Base-by-base conservation (phyloP, 1,139 yeast species). In the Zygosaccharomyces sapae region DNA sequence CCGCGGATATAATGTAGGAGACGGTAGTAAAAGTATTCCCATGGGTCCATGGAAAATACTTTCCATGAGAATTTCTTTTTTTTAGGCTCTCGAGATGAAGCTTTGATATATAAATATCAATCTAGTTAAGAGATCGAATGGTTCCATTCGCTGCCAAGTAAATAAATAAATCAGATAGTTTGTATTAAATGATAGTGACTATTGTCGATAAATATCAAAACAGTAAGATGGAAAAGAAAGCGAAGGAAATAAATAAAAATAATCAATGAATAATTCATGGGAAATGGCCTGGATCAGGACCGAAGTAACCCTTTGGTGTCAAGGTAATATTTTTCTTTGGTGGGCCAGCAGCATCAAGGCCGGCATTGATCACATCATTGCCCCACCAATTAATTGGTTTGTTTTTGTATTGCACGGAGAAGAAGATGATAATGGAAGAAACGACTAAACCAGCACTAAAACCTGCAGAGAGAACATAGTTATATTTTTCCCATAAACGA, bases 401-500 rank as follows among this genome's bases (percentile, higher is more conserved):
- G 7, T 65, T 67, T 42, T 73, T 70, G 52, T 70, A 75, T 55
- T 76, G 78, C 0, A 79, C 78, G 0, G 80, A 70, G 57, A 81
- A 77, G 64, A 80, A 73, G 35, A 80, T 77, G 43, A 80, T 62
- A 30, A 80, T 63, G 0, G 81, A 77, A 52, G 78, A 67, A 48
- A 79, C 73, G 0, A 85, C 85, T 33, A 79, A 75, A 19, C 86
- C 86, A 2, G 85, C 80, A 6, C 75, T 68, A 38, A 81, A 63
- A 2, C 79, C 85, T 50, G 79, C 73, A 12, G 82, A 72, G 30
- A 81, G 66, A 8, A 83, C 74, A 60, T 81, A 83, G 57, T 78
- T 80, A 65, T 81, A 83, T 62, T 77, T 79, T 51, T 77, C 81
- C 82, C 84, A 81, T 83, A 85, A 77, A 24, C 71, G 65, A 16